Base-by-base conservation (phyloP, 176 grass and related monocot genomes). In the Cymbopogon citratus region DNA sequence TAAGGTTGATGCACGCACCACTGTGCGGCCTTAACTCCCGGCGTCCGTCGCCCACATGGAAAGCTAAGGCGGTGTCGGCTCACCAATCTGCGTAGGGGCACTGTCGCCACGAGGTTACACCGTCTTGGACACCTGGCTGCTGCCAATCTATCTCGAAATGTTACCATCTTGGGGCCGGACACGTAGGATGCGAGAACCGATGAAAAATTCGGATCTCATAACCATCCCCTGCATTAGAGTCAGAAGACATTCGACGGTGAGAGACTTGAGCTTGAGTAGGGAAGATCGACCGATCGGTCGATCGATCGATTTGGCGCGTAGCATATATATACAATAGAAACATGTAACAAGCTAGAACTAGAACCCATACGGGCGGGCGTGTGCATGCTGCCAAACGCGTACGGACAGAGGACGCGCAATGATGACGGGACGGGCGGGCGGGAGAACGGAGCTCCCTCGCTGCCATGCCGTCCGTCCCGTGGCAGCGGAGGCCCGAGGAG, bases 331-430 rank as follows among this genome's bases (percentile, higher is more conserved):
- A n/a, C 11, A 62, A 25, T 63, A 14, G 12, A 28, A 63, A 28
- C 60, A 26, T 63, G 25, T 63, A 63, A 13, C 12, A 62, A 63
- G n/a, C n/a, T n/a, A n/a, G n/a, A n/a, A n/a, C n/a, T n/a, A n/a
- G 12, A 35, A 11, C 29, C 73, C 74, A 76, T 62, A 43, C 34
- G 74, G 10, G 26, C 7, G 10, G 8, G 24, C 9, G 12, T 40
- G 67, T 15, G 67, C 40, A 19, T 51, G 64, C 18, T 27, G 83
- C 65, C 74, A 78, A 70, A 19, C 52, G 41, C 51, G 75, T 86
- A 86, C 84, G 76, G 71, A 76, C 85, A 68, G 69, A 57, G 24
- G 73, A 60, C 19, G 10, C 5, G 69, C 61, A 81, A 75, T 87
- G 63, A 87, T 81, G 85, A 1, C 44, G 61, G n/a, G 38, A 41